Base-by-base conservation (phyloP, 176 grass and related monocot species). In the Bothriochloa decipiens region DNA sequence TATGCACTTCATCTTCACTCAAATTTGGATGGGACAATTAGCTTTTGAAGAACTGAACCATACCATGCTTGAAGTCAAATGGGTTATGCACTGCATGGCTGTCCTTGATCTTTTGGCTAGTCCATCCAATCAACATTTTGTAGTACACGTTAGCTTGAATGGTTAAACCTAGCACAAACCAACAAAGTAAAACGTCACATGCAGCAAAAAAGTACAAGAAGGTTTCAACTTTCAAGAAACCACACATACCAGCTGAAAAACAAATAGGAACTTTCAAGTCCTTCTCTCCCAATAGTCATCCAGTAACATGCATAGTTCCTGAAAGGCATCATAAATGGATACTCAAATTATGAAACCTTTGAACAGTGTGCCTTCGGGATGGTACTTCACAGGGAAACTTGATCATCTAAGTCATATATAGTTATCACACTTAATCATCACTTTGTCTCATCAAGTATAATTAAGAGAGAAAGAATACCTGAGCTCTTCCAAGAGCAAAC, bases 41-140 rank as follows among this genome's bases (percentile, higher is more conserved):
- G 28, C 65, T 25, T 80, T 76, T 68, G 13, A 70, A 84, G 75
- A 70, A 79, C 72, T 25, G 4, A 58, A 52, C n/a, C 13, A 70
- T 89, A 98, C 91, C 93, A 88, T 98, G 93, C 81, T 98, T 98
- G 83, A 95, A 98, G 83, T 98, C 91, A 81, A 95, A 98, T 83
- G 96, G 86, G 64, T 98, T 98, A 57, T 78, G 93, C 57, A 92
- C 68, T 79, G 86, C 84, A 53, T 88, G 95, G 87, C 83, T 95
- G 41, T 95, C 86, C 86, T 98, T 95, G 76, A 98, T 98, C 77
- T 95, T 98, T 89, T 98, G 91, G 81, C 96, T 98, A 69, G 96
- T 95, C 93, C 96, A 98, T 73, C 96, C 96, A 92, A 95, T 95
- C 73, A 98, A 88, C 93, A 93, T 95, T 82, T 95, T 95, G 84